Evolutionary conservation across 108 stramenopile species (phyloP), one percentile per base, ranked within the genome.

Genomic region (Skeletonema menzelii): DNA sequence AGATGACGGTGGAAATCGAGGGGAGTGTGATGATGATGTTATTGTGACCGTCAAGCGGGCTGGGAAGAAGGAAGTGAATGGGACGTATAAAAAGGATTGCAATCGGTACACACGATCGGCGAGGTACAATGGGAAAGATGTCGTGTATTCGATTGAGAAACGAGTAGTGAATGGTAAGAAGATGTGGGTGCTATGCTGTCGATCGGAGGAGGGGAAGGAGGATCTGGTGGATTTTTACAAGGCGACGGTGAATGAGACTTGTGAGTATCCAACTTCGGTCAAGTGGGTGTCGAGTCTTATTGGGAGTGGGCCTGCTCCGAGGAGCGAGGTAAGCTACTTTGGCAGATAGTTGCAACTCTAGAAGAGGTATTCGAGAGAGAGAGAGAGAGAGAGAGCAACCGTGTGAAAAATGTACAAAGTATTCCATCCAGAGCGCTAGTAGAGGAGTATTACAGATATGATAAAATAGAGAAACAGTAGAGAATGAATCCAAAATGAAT

Each of bases 141-240:
- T 42, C 22, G 63, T 59, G 27, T 77, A 67, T 47, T 40, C 40
- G 0, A 69, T 77, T 28, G 76, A 77, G 37, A 63, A 57, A 27
- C 59, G 76, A 27, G 67, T 56, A 27, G 59, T 65, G 3, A 62
- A 30, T 34, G 74, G 74, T 34, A 58, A 56, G 63, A 77, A 65
- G 37, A 70, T 70, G 68, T 77, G 76, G 76, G 69, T 69, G 28
- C 15, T 70, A 1, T 64, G 63, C 4, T 77, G 76, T 27, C 49
- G 66, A 27, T 31, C 44, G 49, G 22, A 22, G 49, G 49, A 53
- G 19, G 49, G 8, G 8, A 53, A 20, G 22, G 75, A 69, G 26
- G 60, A 37, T 55, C 11, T 30, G 2, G 67, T 77, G 20, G 76
- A 77, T 64, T 77, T 77, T 56, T 77, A 77, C 40, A 70, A 55